These are phyloP conservation scores for Fusarium odoratissimum DNA, from an alignment of 2,329 filamentous ascomycete species.

Conservation along the genomic window DNA sequence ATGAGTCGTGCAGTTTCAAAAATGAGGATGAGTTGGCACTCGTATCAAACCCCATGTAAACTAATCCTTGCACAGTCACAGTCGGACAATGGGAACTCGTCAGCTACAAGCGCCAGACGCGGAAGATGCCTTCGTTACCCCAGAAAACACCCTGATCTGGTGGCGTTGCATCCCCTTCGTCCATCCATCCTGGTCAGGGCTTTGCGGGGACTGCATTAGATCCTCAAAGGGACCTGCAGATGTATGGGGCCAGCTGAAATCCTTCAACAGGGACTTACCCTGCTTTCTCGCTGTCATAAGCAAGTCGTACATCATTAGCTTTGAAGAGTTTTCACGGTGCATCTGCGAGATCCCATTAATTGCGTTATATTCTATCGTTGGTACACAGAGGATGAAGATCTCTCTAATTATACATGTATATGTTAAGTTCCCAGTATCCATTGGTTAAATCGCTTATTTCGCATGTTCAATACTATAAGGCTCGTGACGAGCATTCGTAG, in stretches of 20 bases:
- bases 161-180: conserved; percentile 24
- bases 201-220: conserved; percentile 18
- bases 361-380: conserved; percentile 9
- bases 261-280: background rate
- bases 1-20: background rate
- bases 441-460: conserved; percentile 20
- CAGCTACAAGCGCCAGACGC: background rate
- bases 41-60: background rate
- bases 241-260: background rate
- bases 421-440: conserved; percentile 7
- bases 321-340: conserved; percentile 9
- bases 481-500: conserved; percentile 33
- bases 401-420: conserved; percentile 32
- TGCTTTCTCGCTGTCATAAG: background rate
- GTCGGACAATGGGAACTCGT: background rate
- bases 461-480: conserved; percentile 38
- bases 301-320: background rate
- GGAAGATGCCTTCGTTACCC: conserved; percentile 5
- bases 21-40: background rate
- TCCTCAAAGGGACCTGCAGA: background rate
- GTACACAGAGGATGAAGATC: background rate
- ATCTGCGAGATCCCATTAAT: conserved; percentile 6
- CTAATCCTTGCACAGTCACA: background rate
- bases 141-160: conserved; percentile 15
- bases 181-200: conserved; percentile 28